Evolutionary conservation across 2,329 filamentous ascomycete genomes (phyloP).

Genomic region (Trichoderma lentiforme): DNA sequence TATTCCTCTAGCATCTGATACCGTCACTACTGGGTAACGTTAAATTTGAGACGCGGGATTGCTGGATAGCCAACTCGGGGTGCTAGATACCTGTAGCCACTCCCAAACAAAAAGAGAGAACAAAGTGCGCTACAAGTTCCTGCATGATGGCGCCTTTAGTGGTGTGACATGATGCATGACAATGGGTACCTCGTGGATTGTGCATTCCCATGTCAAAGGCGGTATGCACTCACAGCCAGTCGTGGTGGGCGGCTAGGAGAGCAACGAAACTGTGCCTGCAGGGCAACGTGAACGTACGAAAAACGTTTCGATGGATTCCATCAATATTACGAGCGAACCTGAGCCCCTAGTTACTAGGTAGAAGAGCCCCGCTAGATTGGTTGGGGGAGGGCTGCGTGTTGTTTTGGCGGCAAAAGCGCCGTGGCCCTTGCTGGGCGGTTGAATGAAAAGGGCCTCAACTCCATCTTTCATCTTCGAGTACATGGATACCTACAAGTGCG

Average conservation of each 20-base stretch:
- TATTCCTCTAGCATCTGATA: not conserved
- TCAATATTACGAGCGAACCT: not conserved
- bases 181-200: not conserved
- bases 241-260: not conserved
- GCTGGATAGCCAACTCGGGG: too few relatives aligned
- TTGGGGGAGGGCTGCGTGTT: not conserved
- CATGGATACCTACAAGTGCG: not conserved
- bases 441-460: not conserved
- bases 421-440: not conserved
- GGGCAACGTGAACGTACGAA: not conserved
- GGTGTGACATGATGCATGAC: conserved; percentile 2
- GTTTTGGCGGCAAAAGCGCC: not conserved
- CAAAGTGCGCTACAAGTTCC: conserved; percentile 8
- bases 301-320: not conserved
- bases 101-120: not conserved
- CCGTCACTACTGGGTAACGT: not conserved
- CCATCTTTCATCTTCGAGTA: not conserved
- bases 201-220: not conserved
- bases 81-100: too few relatives aligned
- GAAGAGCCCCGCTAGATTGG: not conserved
- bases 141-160: not conserved
- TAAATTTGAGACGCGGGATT: too few relatives aligned
- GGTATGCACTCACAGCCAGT: not conserved
- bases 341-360: not conserved
- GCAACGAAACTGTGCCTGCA: not conserved